Base-by-base conservation (phyloP, 2,329 filamentous ascomycete genomes). In the Penicillium brevicompactum region DNA sequence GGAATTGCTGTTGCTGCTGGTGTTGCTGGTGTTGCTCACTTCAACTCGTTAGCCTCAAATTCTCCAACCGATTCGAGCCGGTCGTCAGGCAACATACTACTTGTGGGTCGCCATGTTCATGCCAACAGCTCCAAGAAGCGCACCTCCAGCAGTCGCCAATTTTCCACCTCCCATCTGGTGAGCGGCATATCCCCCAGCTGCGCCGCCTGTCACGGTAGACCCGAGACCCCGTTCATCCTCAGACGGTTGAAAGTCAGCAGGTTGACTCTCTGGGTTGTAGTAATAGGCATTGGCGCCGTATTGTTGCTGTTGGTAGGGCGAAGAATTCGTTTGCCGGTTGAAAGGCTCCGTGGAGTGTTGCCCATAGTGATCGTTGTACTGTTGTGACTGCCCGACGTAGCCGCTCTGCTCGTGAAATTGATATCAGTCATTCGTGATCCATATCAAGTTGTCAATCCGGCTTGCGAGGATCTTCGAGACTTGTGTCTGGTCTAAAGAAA, bases 191-290 rank as follows among this genome's bases (percentile, higher is more conserved):
- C 53, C 56, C 24, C 60, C 60, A 24, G 49, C 58, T 13, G 56
- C 58, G 14, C 60, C 58, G n/a, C 60, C 60, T 8, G 58, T n/a
- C 6, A 62, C 43, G 5, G 58, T 59, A 4, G 58, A 60, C 32
- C 58, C 60, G 9, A 62, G 58, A 24, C 60, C 58, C 40, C 37
- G 52, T n/a, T 62, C 60, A 4, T 54, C 58, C 14, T 34, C 31
- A 11, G 31, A 14, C 4, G 13, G 31, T 13, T 34, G 5, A 4
- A 14, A 13, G 4, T 10, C 31, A 34, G 31, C 2, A 10, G 4
- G 7, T 1, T 34, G 9, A 10, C 31, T 5, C 31, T 34, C 31
- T 4, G 9, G 31, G 31, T 34, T 34, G 13, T 34, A 34, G 31
- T 34, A 34, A 34, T 5, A 34, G 31, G 9, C 5, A 34, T 34